Base-by-base conservation (phyloP, 495 filamentous ascomycete species). In the Aspergillus funiculosus region DNA sequence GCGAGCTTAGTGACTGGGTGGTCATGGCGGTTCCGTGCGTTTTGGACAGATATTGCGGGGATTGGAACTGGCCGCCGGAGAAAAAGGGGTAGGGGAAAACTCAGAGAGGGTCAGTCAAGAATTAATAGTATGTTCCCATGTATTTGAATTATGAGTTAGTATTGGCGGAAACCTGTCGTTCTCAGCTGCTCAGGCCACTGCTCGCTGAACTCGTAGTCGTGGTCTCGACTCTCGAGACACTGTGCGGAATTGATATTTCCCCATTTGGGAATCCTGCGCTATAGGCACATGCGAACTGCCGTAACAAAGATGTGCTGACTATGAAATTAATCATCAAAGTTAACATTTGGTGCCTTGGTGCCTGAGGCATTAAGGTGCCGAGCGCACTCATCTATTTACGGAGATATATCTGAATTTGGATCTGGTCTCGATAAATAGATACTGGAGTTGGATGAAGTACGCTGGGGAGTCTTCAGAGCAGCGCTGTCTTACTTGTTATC, bases 1-100 rank as follows among this genome's bases (percentile, higher is more conserved):
- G 71, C 41, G 73, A 60, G 40, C 67, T 69, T 36, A 85, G 60
- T n/a, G 74, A 72, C 53, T 72, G 71, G 24, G 72, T 57, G 50
- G 69, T 63, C 68, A 75, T 74, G 21, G 46, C 37, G 47, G 57
- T 38, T 32, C 11, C 17, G 36, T 24, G 30, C 14, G 20, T 36
- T 10, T 15, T 30, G 11, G 18, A 17, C 36, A 34, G 20, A 19
- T 22, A 20, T 38, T 9, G 36, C 13, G 26, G 13, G 17, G 11
- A 29, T 24, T 43, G 21, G 19, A 20, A 17, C 15, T 7, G 14
- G n/a, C 10, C 9, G 40, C 22, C 21, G 15, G 5, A 25, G 32
- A 8, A 18, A 25, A 11, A 34, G 21, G 10, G 29, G n/a, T n/a
- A n/a, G n/a, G n/a, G n/a, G n/a, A n/a, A n/a, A n/a, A n/a, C n/a